Conservation (phyloP, 495 filamentous ascomycete species). For the Pyrenopolyporus hunteri region DNA sequence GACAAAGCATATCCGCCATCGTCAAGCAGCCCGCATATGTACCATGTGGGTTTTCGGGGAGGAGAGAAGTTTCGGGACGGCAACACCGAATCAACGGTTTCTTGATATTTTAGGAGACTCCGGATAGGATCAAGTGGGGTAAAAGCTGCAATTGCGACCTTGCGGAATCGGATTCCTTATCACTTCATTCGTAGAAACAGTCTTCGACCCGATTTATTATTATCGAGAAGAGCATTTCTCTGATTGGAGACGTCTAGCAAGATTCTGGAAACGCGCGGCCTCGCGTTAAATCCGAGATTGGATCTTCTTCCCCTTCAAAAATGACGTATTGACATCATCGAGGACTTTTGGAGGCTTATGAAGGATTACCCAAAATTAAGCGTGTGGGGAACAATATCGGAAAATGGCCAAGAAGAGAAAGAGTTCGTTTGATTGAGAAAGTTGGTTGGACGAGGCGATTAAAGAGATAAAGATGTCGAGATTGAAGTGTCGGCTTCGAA, state of each 20-base stretch:
- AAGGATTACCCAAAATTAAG: constrained; percentile 3
- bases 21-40: constrained; percentile 20
- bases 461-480: too few species aligned
- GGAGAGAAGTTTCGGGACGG: constrained; percentile 17
- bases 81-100: constrained; percentile 24
- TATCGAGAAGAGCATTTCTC: too few species aligned
- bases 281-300: constrained; percentile 3
- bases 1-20: constrained; percentile 11
- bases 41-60: constrained; percentile 17
- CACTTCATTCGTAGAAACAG: constrained; percentile 14
- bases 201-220: background rate
- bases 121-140: constrained; percentile 25
- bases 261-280: constrained; percentile 13
- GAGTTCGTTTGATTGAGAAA: constrained; percentile 16
- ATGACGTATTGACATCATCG: constrained; percentile 15
- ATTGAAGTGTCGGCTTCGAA: background rate
- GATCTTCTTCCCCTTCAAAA: background rate
- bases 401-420: constrained; percentile 22
- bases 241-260: background rate
- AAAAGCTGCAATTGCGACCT: constrained; percentile 21
- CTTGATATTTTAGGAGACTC: constrained; percentile 13
- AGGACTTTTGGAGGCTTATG: constrained; percentile 4
- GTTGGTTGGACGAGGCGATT: constrained; percentile 25
- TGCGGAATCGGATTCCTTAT: constrained; percentile 17
- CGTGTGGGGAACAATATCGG: constrained; percentile 23